phyloP scores from a whole-genome alignment of 352 stramenopile species.

The Pythium aristosporum region DNA sequence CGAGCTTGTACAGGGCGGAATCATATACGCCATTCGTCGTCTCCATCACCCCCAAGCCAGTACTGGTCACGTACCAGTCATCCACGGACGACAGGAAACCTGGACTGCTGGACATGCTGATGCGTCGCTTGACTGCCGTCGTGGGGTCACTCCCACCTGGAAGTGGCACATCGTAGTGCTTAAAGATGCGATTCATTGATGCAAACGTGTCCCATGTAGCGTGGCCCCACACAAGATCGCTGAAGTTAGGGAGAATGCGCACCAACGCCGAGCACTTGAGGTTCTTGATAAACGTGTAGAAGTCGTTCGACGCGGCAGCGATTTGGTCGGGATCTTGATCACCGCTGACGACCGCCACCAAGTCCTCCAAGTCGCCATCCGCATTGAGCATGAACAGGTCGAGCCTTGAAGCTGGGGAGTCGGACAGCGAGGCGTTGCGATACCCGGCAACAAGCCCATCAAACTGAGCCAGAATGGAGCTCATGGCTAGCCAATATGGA shows the following conservation, averaged over 20 bases:
- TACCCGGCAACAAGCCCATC: constrained; percentile 54
- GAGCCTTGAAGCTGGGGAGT: constrained; percentile 28
- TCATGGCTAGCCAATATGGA: constrained; percentile 39
- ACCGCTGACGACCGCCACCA: constrained; percentile 39
- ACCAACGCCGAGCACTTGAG: constrained; percentile 77
- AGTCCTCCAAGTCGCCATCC: constrained; percentile 51
- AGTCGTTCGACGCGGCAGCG: constrained; percentile 22
- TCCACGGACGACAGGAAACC: constrained; percentile 76
- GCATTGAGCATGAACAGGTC: constrained; percentile 60
- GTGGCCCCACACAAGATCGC: constrained; percentile 68
- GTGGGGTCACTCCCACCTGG: constrained; percentile 13
- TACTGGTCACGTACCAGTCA: constrained; percentile 75
- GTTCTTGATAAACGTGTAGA: constrained; percentile 51
- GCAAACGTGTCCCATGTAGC: constrained; percentile 70
- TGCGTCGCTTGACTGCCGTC: constrained; percentile 29
- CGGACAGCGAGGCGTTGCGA: constrained; percentile 23
- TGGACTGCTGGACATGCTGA: constrained; percentile 77
- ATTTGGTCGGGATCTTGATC: neutral
- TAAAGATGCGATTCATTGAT: constrained; percentile 78
- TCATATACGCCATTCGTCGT: constrained; percentile 74
- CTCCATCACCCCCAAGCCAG: constrained; percentile 57
- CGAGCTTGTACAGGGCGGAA: constrained; percentile 42
- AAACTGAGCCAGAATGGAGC: constrained; percentile 44
- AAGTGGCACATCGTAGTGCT: constrained; percentile 74
- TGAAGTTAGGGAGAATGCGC: constrained; percentile 52